Percentiles rank a stretch among this genome's conserved stretches.
phyloP scores from a whole-genome alignment of 495 filamentous ascomycete genomes.

The Xylaria sp. region DNA sequence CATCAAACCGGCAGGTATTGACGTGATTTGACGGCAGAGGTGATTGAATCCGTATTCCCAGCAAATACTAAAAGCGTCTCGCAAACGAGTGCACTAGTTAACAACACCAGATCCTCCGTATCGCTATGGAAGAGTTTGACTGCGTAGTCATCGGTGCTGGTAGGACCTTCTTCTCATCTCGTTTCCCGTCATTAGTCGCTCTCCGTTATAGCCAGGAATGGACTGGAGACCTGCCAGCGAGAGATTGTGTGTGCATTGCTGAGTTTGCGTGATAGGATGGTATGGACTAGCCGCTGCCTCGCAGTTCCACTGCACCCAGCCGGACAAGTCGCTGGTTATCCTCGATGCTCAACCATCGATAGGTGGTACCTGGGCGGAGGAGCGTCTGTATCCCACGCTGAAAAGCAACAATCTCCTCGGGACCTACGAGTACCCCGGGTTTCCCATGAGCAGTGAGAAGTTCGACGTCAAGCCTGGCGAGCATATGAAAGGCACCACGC shows the following conservation, averaged over 20 bases:
- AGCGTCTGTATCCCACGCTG: slow-evolving; percentile 69
- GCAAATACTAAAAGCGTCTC: neutral
- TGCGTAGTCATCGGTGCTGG: slow-evolving; percentile 54
- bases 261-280: slow-evolving; percentile 40
- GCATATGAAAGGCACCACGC: slow-evolving; percentile 71
- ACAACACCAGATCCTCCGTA: neutral
- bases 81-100: neutral
- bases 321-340: slow-evolving; percentile 43
- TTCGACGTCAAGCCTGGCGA: slow-evolving; percentile 67
- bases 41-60: neutral
- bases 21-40: neutral
- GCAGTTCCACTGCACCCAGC: slow-evolving; percentile 49
- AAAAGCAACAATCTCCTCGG: slow-evolving; percentile 67
- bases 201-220: neutral
- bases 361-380: slow-evolving; percentile 73
- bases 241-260: slow-evolving; percentile 5
- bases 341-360: slow-evolving; percentile 51
- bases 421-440: slow-evolving; percentile 75
- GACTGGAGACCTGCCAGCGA: neutral
- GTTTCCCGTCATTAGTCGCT: neutral
- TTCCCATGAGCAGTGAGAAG: slow-evolving; percentile 68
- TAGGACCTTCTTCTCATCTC: slow-evolving; percentile 30
- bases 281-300: slow-evolving; percentile 52
- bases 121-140: slow-evolving; percentile 50
- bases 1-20: neutral